Evolutionary conservation across 768 basidiomycete species (phyloP).

Genomic region (Mycena amicta): DNA sequence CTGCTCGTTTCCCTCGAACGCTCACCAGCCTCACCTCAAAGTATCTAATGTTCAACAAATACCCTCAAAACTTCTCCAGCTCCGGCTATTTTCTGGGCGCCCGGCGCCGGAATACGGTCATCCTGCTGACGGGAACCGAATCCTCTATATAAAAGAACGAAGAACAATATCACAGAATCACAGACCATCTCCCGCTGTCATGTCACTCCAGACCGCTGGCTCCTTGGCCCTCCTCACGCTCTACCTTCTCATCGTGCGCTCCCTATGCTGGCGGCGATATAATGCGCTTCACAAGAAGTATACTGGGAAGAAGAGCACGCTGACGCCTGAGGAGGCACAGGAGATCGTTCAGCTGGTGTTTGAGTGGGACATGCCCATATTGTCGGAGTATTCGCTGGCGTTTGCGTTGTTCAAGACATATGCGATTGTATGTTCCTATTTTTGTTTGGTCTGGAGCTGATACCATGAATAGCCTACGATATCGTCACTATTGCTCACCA

Average conservation of each 20-base stretch:
- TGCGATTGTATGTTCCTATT: slow-evolving; percentile 39
- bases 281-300: slow-evolving; percentile 45
- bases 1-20: too few relatives aligned
- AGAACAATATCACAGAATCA: too few relatives aligned
- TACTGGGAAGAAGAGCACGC: slow-evolving; percentile 30
- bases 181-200: too few relatives aligned
- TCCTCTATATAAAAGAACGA: too few relatives aligned
- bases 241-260: slow-evolving; percentile 35
- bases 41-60: too few relatives aligned
- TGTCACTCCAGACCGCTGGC: too few relatives aligned
- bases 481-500: slow-evolving; percentile 43
- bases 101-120: too few relatives aligned
- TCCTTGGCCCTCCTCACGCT: slow-evolving; percentile 6
- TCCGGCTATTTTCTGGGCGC: too few relatives aligned
- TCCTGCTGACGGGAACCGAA: too few relatives aligned
- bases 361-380: slow-evolving; percentile 48
- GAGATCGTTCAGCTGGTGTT: slow-evolving; percentile 36
- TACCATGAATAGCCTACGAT: slow-evolving; percentile 44
- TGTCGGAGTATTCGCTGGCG: slow-evolving; percentile 42
- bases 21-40: too few relatives aligned
- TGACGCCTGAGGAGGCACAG: slow-evolving; percentile 52
- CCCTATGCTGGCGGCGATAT: slow-evolving; percentile 45
- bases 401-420: slow-evolving; percentile 61
- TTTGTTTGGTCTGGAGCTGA: neutral
- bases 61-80: too few relatives aligned